phyloP scores from a whole-genome alignment of 805 yeast genomes.

The Geotrichum ghanense region DNA sequence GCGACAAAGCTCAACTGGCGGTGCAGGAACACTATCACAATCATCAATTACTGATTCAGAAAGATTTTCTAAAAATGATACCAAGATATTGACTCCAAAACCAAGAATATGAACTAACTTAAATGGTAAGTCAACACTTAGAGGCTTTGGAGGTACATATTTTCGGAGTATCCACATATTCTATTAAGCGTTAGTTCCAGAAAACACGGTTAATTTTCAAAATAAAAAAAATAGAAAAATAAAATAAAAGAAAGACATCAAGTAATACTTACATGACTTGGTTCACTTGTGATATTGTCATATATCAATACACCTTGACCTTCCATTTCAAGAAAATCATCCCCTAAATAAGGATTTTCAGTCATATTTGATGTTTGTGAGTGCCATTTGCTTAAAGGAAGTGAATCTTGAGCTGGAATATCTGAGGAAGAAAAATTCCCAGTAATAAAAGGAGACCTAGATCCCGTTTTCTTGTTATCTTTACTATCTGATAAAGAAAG shows the following conservation, averaged over 20 bases:
- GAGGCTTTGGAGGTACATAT: slow-evolving; percentile 46
- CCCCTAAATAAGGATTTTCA: slow-evolving; percentile 20
- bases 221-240: not conserved
- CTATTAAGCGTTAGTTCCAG: slow-evolving; percentile 9
- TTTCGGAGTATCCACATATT: slow-evolving; percentile 92
- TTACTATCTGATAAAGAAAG: too few relatives aligned
- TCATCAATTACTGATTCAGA: slow-evolving; percentile 55
- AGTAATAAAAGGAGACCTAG: not conserved
- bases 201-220: not conserved
- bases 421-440: not conserved
- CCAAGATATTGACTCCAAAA: slow-evolving; percentile 78
- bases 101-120: slow-evolving; percentile 69
- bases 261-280: slow-evolving; percentile 39
- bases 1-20: slow-evolving; percentile 72
- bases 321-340: slow-evolving; percentile 44
- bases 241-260: not conserved
- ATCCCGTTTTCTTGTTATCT: too few relatives aligned
- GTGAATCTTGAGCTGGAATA: not conserved
- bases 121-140: slow-evolving; percentile 58
- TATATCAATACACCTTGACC: slow-evolving; percentile 88
- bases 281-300: slow-evolving; percentile 42
- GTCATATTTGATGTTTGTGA: slow-evolving; percentile 7
- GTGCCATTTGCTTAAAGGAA: not conserved
- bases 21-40: slow-evolving; percentile 51
- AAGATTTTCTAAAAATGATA: slow-evolving; percentile 54